A percentile compares a stretch with the other conserved stretches of the same genome.
These are phyloP conservation scores for Aspergillus floridensis DNA, from an alignment of 2,329 filamentous ascomycete species.

Conservation along the genomic window DNA sequence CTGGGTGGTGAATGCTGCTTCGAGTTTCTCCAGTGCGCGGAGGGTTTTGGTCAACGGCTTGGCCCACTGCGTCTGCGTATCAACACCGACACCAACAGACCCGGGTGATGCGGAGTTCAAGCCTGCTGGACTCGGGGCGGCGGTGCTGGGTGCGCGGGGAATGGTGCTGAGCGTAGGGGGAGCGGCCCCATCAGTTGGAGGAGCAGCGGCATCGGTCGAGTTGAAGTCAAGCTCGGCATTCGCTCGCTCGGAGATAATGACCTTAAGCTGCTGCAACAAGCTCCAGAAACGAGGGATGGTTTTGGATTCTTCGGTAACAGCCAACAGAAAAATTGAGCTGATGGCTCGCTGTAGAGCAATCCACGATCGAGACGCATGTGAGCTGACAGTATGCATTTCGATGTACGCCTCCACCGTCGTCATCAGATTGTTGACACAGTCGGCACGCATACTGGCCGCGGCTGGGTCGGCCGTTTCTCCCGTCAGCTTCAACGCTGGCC, in stretches of 20 bases:
- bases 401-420: conserved; percentile 60
- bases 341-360: conserved; percentile 48
- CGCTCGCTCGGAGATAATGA: conserved; percentile 45
- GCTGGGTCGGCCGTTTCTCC: conserved; percentile 44
- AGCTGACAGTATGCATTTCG: conserved; percentile 49
- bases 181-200: conserved; percentile 11
- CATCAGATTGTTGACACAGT: conserved; percentile 56
- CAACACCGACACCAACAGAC: conserved; percentile 27
- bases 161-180: conserved; percentile 16
- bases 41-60: conserved; percentile 47
- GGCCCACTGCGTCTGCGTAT: conserved; percentile 46
- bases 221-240: conserved; percentile 34
- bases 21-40: conserved; percentile 46
- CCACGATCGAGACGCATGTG: conserved; percentile 47
- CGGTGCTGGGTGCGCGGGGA: conserved; percentile 29
- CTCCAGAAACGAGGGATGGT: conserved; percentile 39
- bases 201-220: conserved; percentile 13
- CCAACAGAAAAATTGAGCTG: conserved; percentile 48
- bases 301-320: conserved; percentile 46
- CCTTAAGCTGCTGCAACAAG: conserved; percentile 43
- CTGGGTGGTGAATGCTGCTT: conserved; percentile 37
- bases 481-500: conserved; percentile 57
- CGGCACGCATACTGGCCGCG: conserved; percentile 45
- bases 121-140: conserved; percentile 24
- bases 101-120: conserved; percentile 29